Evolutionary conservation across 2,329 filamentous ascomycete species (phyloP).

Genomic region (Cladosporium colombiae): DNA sequence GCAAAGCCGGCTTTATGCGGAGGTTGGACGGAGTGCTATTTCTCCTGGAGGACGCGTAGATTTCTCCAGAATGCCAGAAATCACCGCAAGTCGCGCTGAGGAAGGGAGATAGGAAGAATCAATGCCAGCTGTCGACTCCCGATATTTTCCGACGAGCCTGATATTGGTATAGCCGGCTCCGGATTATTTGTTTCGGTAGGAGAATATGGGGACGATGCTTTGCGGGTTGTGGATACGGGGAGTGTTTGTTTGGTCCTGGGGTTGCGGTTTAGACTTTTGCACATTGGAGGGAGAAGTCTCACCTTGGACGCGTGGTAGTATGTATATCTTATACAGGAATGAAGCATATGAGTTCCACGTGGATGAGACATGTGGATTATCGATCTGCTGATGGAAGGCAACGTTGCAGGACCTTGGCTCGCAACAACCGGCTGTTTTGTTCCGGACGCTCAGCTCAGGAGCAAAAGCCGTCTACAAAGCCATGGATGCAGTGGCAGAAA

Average conservation of each 20-base stretch:
- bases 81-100: neutral
- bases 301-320: neutral
- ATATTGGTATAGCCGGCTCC: slow-evolving; percentile 16
- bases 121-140: neutral
- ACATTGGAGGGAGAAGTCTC: slow-evolving; percentile 1
- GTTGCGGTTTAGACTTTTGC: neutral
- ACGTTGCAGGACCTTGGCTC: slow-evolving; percentile 1
- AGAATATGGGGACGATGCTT: neutral
- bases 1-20: slow-evolving; percentile 20
- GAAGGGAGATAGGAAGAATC: slow-evolving; percentile 2
- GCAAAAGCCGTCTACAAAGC: neutral
- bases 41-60: slow-evolving; percentile 1
- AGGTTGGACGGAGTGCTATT: slow-evolving; percentile 2
- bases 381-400: neutral
- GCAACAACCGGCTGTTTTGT: neutral
- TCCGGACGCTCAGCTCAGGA: neutral
- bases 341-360: neutral
- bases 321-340: neutral
- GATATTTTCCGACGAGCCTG: slow-evolving; percentile 6
- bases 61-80: neutral
- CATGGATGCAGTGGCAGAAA: neutral
- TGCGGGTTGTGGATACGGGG: slow-evolving; percentile 4
- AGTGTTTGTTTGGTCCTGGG: neutral
- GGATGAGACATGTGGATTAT: slow-evolving; percentile 1
- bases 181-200: neutral